These are phyloP conservation scores for Colletotrichum agaves DNA, from an alignment of 2,329 filamentous ascomycete genomes.

Conservation along the genomic window DNA sequence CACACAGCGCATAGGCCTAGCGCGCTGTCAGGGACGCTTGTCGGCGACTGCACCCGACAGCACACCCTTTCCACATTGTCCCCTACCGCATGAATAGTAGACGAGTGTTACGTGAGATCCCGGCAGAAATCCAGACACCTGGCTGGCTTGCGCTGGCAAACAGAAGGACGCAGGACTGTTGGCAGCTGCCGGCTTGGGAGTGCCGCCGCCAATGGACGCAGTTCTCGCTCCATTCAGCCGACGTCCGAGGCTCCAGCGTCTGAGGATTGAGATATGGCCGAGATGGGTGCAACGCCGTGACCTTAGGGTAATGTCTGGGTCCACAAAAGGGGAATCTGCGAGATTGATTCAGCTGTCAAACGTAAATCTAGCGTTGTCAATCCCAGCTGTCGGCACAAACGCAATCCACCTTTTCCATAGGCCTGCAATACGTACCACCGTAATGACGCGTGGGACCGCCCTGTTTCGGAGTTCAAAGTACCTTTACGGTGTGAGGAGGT, in stretches of 20 bases:
- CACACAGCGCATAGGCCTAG: slow-evolving; percentile 20
- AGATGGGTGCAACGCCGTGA: slow-evolving; percentile 20
- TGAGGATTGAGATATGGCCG: slow-evolving; percentile 14
- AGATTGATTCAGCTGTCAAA: slow-evolving; percentile 35
- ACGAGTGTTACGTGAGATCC: slow-evolving; percentile 36
- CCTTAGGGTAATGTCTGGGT: slow-evolving; percentile 5
- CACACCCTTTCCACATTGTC: slow-evolving; percentile 1
- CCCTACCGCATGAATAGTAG: slow-evolving; percentile 31
- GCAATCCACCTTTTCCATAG: slow-evolving; percentile 10
- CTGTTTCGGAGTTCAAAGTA: neutral
- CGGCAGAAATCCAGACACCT: slow-evolving; percentile 32
- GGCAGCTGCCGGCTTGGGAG: neutral
- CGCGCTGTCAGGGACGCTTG: slow-evolving; percentile 25
- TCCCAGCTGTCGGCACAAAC: slow-evolving; percentile 29
- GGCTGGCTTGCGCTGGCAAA: slow-evolving; percentile 25
- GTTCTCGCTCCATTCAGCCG: slow-evolving; percentile 25
- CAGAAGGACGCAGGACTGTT: neutral
- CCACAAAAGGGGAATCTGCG: slow-evolving; percentile 34
- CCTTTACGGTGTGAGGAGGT: neutral
- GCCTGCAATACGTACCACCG: slow-evolving; percentile 6
- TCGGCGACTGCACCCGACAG: slow-evolving; percentile 18
- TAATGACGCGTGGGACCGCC: neutral
- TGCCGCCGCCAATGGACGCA: slow-evolving; percentile 6
- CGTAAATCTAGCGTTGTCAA: slow-evolving; percentile 30
- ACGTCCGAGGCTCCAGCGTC: slow-evolving; percentile 32